A percentile compares a stretch with the other conserved stretches of the same genome.
These are phyloP conservation scores for Marvania coccoides DNA, from an alignment of 139 green algal genomes.

Conservation along the genomic window DNA sequence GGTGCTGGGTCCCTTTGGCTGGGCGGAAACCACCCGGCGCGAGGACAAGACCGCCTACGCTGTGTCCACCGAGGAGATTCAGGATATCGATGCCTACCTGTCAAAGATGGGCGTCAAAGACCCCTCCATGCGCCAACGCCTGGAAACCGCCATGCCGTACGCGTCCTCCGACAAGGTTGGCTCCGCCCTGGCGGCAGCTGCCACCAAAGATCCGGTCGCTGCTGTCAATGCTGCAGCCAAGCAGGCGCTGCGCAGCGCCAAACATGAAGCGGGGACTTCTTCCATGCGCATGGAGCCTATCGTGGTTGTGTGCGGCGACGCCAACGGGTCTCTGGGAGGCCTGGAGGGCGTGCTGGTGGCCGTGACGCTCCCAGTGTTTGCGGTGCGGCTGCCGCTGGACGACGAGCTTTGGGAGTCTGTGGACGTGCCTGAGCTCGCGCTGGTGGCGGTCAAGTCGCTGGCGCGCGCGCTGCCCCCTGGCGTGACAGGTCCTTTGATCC, in stretches of 20 bases:
- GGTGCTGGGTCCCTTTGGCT: constrained; percentile 40
- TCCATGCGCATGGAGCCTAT: neutral
- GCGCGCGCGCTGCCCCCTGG: neutral
- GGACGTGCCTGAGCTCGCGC: constrained; percentile 25
- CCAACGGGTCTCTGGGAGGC: constrained; percentile 22
- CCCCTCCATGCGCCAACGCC: constrained; percentile 19
- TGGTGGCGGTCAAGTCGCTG: constrained; percentile 17
- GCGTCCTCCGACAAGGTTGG: neutral
- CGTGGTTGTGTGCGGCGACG: constrained; percentile 34
- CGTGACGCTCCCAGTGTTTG: constrained; percentile 24
- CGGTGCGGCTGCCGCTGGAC: constrained; percentile 15
- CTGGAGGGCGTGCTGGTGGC: constrained; percentile 14
- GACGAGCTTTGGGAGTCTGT: constrained; percentile 7
- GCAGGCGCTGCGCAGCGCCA: neutral
- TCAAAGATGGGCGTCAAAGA: constrained; percentile 69
- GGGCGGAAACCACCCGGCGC: constrained; percentile 25
- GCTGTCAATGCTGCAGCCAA: constrained; percentile 12
- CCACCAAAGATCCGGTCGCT: neutral
- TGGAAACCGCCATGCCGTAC: constrained; percentile 33
- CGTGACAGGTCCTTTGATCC: constrained; percentile 6
- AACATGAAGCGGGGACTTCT: neutral
- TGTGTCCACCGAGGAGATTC: constrained; percentile 36
- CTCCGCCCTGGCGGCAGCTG: neutral
- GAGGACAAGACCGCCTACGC: constrained; percentile 10
- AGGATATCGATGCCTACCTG: constrained; percentile 70